A percentile compares a stretch with the other conserved stretches of the same genome.
phyloP scores from a whole-genome alignment of 495 filamentous ascomycete genomes.

The Hypoxylon intermedium region DNA sequence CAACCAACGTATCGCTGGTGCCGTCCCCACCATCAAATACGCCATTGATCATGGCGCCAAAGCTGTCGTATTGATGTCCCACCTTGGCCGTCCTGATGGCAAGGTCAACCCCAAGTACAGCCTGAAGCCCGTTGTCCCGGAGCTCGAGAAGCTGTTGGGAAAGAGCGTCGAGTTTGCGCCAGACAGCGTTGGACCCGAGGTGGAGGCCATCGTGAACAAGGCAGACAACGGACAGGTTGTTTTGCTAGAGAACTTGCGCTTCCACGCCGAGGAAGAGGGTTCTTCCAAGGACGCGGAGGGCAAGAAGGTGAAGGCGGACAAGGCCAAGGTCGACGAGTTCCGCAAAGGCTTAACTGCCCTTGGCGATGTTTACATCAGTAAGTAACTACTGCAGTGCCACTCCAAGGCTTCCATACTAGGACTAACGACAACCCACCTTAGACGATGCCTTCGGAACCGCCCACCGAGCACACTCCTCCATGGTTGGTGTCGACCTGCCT shows the following conservation, averaged over 20 bases:
- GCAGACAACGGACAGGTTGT: constrained; percentile 84
- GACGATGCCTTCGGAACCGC: constrained; percentile 99
- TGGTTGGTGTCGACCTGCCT: constrained; percentile 95
- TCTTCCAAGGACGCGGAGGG: constrained; percentile 89
- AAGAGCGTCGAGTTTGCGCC: constrained; percentile 84
- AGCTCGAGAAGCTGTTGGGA: constrained; percentile 88
- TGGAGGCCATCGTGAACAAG: constrained; percentile 87
- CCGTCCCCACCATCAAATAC: constrained; percentile 97
- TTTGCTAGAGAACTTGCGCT: constrained; percentile 95
- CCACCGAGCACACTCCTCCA: constrained; percentile 96
- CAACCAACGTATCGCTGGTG: constrained; percentile 96
- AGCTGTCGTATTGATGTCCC: constrained; percentile 96
- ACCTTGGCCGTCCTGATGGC: constrained; percentile 94
- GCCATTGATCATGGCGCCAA: constrained; percentile 93
- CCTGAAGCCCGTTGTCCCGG: constrained; percentile 87
- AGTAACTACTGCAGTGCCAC: constrained; percentile 43
- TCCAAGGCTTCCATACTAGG: not conserved
- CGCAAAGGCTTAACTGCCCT: constrained; percentile 92
- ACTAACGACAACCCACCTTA: constrained; percentile 46
- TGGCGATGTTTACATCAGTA: constrained; percentile 96
- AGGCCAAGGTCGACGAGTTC: constrained; percentile 89
- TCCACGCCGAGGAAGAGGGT: constrained; percentile 97
- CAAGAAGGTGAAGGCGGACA: constrained; percentile 98
- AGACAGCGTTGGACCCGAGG: constrained; percentile 88
- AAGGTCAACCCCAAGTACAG: constrained; percentile 90